Evolutionary conservation across 2,329 filamentous ascomycete genomes (phyloP), one percentile per base, ranked within the genome.

Genomic region (Ophiocordyceps sinensis): DNA sequence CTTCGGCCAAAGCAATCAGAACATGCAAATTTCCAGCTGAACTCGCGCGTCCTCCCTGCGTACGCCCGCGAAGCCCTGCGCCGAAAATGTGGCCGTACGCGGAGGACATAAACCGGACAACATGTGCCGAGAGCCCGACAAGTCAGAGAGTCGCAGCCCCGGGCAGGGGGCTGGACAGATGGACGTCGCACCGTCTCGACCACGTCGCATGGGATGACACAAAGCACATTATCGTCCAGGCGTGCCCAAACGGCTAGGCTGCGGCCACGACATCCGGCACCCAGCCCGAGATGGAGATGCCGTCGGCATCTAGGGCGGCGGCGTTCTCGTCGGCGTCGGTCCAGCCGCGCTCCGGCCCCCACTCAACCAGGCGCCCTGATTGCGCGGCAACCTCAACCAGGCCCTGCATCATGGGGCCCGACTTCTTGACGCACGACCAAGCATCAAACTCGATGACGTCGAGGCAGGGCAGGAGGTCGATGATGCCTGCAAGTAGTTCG

Each of bases 261-360:
- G 39, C 43, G 12, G 51, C 48, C 26, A 45, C 31, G 8, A 52
- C 46, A 42, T 47, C 42, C 21, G 44, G 36, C 23, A 41, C 41
- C 23, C 46, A 51, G 3, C 43, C 49, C 12, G 46, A 43, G 6
- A 47, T 44, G 7, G 45, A 12, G 8, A 44, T 36, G 37, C 37
- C 37, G 4, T 49, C 40, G 19, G 19, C 5, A 39, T 7, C 29
- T 15, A 45, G 38, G 7, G 40, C 21, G 11, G 43, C 41, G 5
- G 37, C n/a, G 5, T 56, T 49, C 8, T 67, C 65, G 14, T 71
- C 64, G 0, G 62, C 66, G 39, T 77, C 68, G 0, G 67, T 73
- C 82, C 81, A 85, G 3, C 77, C 77, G 44, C 78, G 65, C 50
- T 77, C 67, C 0, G 77, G 73, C 0, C 82, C 82, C 79, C 80